A percentile compares a stretch with the other conserved stretches of the same genome.
phyloP scores from a whole-genome alignment of 345 rosid genomes.

The Populus ilicifolia region DNA sequence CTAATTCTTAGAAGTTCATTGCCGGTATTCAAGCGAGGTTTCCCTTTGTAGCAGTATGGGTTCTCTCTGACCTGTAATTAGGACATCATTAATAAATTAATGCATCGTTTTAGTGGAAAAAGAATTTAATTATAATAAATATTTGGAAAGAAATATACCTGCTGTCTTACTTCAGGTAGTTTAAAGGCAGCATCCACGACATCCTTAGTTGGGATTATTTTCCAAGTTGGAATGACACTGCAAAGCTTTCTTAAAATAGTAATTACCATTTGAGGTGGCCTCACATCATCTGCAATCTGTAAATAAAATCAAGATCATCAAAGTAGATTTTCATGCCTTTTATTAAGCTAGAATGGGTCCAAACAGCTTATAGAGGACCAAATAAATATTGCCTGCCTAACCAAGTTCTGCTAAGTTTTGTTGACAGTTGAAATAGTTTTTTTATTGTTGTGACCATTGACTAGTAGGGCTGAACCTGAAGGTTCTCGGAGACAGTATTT shows the following conservation, averaged over 20 bases:
- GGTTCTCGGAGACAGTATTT: neutral
- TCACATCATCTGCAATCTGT: constrained; percentile 68
- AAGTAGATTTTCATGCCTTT: neutral
- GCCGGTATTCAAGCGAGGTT: constrained; percentile 71
- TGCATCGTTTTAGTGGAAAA: neutral
- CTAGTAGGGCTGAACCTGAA: neutral
- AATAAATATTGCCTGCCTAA: neutral
- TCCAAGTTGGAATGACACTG: constrained; percentile 67
- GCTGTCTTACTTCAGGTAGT: constrained; percentile 51
- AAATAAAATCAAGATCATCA: neutral
- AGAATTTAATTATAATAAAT: neutral
- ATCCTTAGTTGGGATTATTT: constrained; percentile 50
- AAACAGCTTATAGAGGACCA: neutral
- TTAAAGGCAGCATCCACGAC: constrained; percentile 61
- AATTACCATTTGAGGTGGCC: constrained; percentile 43
- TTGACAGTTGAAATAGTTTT: neutral
- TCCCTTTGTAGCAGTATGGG: constrained; percentile 71
- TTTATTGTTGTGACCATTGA: neutral
- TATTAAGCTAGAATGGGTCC: neutral
- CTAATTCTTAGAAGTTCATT: constrained; percentile 47
- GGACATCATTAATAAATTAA: neutral
- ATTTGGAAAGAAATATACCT: constrained; percentile 35
- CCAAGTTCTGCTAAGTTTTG: neutral
- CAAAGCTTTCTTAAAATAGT: constrained; percentile 39
- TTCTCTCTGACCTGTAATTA: constrained; percentile 56